A percentile compares a stretch with the other conserved stretches of the same genome.
phyloP scores from a whole-genome alignment of 352 stramenopile genomes.

The Globisporangium okanoganense region DNA sequence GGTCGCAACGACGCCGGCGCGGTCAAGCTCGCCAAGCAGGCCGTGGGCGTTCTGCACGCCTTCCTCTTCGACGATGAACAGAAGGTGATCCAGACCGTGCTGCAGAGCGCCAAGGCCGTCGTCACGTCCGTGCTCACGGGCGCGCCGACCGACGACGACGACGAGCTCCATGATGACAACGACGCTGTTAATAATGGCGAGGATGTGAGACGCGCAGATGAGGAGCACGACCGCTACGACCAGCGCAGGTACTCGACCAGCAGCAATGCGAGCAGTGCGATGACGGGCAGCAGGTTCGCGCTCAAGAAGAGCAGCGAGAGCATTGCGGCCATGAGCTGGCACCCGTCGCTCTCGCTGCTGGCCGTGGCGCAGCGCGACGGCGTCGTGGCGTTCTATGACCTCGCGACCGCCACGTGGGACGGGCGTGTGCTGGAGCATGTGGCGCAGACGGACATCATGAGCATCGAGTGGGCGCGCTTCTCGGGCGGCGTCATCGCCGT shows the following conservation, averaged over 20 bases:
- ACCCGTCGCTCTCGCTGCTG: constrained; percentile 49
- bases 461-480: constrained; percentile 59
- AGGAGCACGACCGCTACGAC: constrained; percentile 5
- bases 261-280: background rate
- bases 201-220: constrained; percentile 10
- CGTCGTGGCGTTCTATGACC: constrained; percentile 65
- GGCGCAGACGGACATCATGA: constrained; percentile 48
- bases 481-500: constrained; percentile 61
- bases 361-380: constrained; percentile 67
- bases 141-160: constrained; percentile 24
- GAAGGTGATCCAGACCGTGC: constrained; percentile 33
- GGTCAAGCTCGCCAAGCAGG: constrained; percentile 37
- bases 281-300: background rate
- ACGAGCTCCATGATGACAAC: constrained; percentile 20
- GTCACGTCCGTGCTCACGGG: constrained; percentile 25
- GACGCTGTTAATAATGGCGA: constrained; percentile 14
- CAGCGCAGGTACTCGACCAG: background rate
- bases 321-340: constrained; percentile 58
- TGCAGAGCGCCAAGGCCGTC: constrained; percentile 19
- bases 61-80: constrained; percentile 70
- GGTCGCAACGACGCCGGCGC: constrained; percentile 36
- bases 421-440: constrained; percentile 55
- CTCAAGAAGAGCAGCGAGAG: constrained; percentile 29
- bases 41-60: constrained; percentile 16
- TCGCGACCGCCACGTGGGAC: constrained; percentile 53